Base-by-base conservation (phyloP, 331 rosid genomes). In the Erythrophleum ivorense region DNA sequence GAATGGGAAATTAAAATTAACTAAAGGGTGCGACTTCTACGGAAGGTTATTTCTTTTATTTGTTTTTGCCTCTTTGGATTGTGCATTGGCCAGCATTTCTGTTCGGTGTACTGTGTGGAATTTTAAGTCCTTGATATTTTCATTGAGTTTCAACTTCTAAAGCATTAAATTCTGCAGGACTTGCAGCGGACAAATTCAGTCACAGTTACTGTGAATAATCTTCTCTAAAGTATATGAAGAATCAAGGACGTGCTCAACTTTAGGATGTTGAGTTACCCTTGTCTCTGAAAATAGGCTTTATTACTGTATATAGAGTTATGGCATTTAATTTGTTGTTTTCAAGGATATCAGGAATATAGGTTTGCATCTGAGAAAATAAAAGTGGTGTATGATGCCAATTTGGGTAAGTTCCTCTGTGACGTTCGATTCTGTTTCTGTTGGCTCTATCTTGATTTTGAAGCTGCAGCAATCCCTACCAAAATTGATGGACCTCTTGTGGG, bases 181-280 rank as follows among this genome's bases (percentile, higher is more conserved):
- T 91, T 94, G 88, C 97, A 92, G 91, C 86, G 90, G 53, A 94
- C 98, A 14, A 91, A 91, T 89, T 92, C 97, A 18, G 98, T 88
- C 7, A 80, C 93, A 2, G 97, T 91, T 70, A 92, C 98, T 78
- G 94, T 94, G 89, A 94, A 94, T 91, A 94, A 94, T 88, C 97
- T 94, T 87, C 98, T 94, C 76, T 97, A 94, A 76, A 79, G 68
- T 63, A 31, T 75, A 40, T 53, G 78, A 80, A 83, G 84, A 60
- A 62, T 70, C 65, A 79, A 83, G 82, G 78, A 16, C 46, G 59
- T 58, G 36, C 45, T 59, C 72, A 38, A 77, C 80, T 29, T 57
- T 46, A 50, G 49, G 70, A 73, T 66, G 73, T 76, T 71, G 63
- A 63, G 76, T 68, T 62, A 62, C 87, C 24, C 13, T n/a, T 54